Base-by-base conservation (phyloP, 1,284 basidiomycete species). In the Marasmius sp. region DNA sequence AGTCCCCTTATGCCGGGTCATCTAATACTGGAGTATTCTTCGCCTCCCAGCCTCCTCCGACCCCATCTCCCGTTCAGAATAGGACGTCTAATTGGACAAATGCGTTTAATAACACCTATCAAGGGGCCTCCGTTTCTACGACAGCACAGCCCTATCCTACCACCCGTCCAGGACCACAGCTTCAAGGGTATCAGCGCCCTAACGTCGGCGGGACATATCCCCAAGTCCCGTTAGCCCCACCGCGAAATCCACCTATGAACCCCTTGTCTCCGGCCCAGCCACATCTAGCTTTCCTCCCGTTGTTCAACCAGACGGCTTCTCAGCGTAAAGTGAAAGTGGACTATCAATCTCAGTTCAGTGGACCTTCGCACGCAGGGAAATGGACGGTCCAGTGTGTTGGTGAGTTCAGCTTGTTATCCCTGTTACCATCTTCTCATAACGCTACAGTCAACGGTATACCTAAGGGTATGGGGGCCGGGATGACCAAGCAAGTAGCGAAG, bases 231-330 rank as follows among this genome's bases (percentile, higher is more conserved):
- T 27, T 27, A 27, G 27, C 27, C 27, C 27, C 27, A 27, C 27
- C 27, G 27, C 58, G 58, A 51, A 47, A 71, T 74, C 34, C 72
- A 76, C 22, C 45, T 8, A 18, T 14, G 8, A 88, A 88, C 69
- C 84, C 85, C 43, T 70, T 85, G 51, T 78, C 84, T 18, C 85
- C 85, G 33, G 84, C 84, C 41, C 83, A 84, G 67, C 85, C 85
- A 5, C 74, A 79, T 62, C 73, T 84, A 36, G 82, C 86, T 12
- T 89, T 88, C 70, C 73, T 91, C 27, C 87, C 88, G 0, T 70
- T 87, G 39, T 91, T 92, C 74, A 91, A 91, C 70, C 86, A 91
- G 73, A 84, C 81, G 8, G 89, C 88, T 50, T 74, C 79, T 58
- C 87, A 90, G 68, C 83, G 87, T 49, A 79, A 86, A 52, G 75